Evolutionary conservation across 805 yeast genomes (phyloP), one percentile per base, ranked within the genome.

Genomic region (Cyberlindnera sargentensis): DNA sequence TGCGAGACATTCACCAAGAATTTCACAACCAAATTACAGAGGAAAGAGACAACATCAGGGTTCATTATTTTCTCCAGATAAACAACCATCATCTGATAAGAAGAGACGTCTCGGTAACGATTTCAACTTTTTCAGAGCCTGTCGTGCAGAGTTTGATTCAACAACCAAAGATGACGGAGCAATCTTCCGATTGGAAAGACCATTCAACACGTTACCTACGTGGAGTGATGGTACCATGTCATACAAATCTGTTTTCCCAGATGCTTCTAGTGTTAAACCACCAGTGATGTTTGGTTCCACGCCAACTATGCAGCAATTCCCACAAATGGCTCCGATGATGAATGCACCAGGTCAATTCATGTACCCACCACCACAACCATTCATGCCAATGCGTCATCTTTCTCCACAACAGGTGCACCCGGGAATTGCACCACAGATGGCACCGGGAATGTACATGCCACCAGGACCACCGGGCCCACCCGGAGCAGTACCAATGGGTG

Each of bases 181-280:
- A n/a, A 28, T 44, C 5, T 67, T 72, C 40, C 53, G 62, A 24
- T 67, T 81, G 47, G 89, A 81, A 51, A 77, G 70, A 52, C 80
- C 93, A 6, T 86, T 75, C 60, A 70, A 71, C 34, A 82, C 91
- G 0, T 81, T 86, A 8, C 95, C 95, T 41, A 82, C 90, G 0
- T 85, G 95, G 95, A 69, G 39, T 23, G 52, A 51, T 3, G 62
- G 73, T 25, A 84, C 77, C 36, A 79, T 75, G 45, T 69, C 82
- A 2, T 77, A 78, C 61, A 73, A 69, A 43, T 62, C 67, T 15
- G 59, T 75, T 34, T 78, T 80, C 62, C 75, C 80, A 3, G 68
- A 68, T 43, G 32, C 44, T 7, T 49, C 51, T 8, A 35, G 42
- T 11, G 4, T 44, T 5, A 50, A 46, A 40, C 41, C 47, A 4